These are phyloP conservation scores for Trypanosoma lewisi DNA, from an alignment of 208 protist genomes.

Conservation along the genomic window DNA sequence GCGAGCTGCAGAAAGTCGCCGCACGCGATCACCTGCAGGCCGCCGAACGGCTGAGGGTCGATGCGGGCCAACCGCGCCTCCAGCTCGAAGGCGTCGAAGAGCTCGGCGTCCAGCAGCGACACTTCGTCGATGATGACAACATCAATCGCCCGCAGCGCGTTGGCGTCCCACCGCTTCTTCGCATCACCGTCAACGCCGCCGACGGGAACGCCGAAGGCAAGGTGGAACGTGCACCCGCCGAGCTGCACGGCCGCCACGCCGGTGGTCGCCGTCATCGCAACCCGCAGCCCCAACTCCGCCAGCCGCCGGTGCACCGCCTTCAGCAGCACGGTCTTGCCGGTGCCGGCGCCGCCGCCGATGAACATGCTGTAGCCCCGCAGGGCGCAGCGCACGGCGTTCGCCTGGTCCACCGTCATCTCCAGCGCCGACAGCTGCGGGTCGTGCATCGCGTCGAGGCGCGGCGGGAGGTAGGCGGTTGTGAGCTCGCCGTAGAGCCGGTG, in stretches of 20 bases:
- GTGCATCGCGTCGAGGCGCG: slow-evolving; percentile 67
- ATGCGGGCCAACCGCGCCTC: slow-evolving; percentile 77
- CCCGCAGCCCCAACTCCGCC: slow-evolving; percentile 53
- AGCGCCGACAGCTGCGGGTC: slow-evolving; percentile 36
- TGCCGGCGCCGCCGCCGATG: slow-evolving; percentile 87
- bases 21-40: slow-evolving; percentile 88
- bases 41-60: slow-evolving; percentile 72
- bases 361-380: slow-evolving; percentile 70
- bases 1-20: slow-evolving; percentile 93
- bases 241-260: slow-evolving; percentile 89
- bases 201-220: slow-evolving; percentile 73
- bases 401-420: slow-evolving; percentile 75
- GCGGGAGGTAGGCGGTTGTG: slow-evolving; percentile 59
- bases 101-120: slow-evolving; percentile 74
- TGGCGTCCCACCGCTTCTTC: slow-evolving; percentile 60
- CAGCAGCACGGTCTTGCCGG: slow-evolving; percentile 88
- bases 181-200: slow-evolving; percentile 15
- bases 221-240: slow-evolving; percentile 91
- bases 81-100: slow-evolving; percentile 86
- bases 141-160: slow-evolving; percentile 81
- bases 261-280: slow-evolving; percentile 88
- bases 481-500: slow-evolving; percentile 53
- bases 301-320: slow-evolving; percentile 73
- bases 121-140: slow-evolving; percentile 93
- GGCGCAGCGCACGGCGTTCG: slow-evolving; percentile 57